Conservation (phyloP, 345 rosid genomes). For the Bruguiera parviflora region DNA sequence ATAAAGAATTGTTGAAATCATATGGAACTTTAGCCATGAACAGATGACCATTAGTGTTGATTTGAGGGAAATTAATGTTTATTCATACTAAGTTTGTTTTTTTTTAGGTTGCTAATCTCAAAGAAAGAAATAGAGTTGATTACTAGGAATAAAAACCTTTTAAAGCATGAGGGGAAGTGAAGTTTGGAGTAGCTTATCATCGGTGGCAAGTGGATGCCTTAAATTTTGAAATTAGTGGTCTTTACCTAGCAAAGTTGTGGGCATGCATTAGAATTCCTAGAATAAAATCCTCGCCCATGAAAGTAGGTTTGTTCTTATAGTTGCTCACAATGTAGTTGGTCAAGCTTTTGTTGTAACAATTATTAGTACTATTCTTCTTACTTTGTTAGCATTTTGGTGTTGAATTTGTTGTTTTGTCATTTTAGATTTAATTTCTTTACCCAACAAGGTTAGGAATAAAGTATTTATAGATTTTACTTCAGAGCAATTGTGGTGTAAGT, state of each 20-base stretch:
- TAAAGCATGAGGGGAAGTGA: slow-evolving; percentile 77
- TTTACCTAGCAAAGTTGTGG: slow-evolving; percentile 83
- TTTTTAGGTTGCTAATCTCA: background rate
- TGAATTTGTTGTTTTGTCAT: background rate
- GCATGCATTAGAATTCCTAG: slow-evolving; percentile 72
- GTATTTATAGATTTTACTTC: slow-evolving; percentile 79
- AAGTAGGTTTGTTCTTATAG: slow-evolving; percentile 80
- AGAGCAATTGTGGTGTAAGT: slow-evolving; percentile 92
- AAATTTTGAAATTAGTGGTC: slow-evolving; percentile 76
- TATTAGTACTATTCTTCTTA: slow-evolving; percentile 46
- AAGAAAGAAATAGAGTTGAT: background rate
- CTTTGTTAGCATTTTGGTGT: background rate
- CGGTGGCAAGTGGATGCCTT: slow-evolving; percentile 83
- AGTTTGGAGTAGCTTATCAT: slow-evolving; percentile 65
- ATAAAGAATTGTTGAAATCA: slow-evolving; percentile 78
- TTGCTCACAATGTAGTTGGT: slow-evolving; percentile 91
- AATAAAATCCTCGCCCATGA: slow-evolving; percentile 58
- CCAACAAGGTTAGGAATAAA: slow-evolving; percentile 66
- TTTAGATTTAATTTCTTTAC: slow-evolving; percentile 4
- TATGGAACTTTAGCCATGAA: slow-evolving; percentile 65
- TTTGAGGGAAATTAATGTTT: slow-evolving; percentile 85
- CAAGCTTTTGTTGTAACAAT: slow-evolving; percentile 93
- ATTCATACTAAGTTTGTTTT: slow-evolving; percentile 53
- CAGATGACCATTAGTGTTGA: slow-evolving; percentile 60
- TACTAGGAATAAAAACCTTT: slow-evolving; percentile 46